phyloP scores from a whole-genome alignment of 139 green algal species.

The Tetradesmus obliquus region DNA sequence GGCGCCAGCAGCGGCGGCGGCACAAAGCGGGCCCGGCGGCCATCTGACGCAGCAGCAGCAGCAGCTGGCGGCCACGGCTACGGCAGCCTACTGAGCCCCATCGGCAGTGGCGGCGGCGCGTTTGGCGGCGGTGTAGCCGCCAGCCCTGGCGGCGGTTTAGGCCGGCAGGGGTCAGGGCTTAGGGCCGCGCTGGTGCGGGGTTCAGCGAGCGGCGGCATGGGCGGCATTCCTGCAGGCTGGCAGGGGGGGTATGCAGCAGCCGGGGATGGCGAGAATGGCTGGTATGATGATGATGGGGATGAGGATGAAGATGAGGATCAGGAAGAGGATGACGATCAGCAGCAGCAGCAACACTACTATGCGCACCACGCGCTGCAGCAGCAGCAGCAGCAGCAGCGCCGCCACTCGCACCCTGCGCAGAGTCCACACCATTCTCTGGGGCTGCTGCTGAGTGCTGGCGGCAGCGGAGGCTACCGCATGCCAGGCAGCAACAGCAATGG shows the following conservation, averaged over 20 bases:
- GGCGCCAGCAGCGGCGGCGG: neutral
- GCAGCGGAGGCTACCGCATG: slow-evolving; percentile 4
- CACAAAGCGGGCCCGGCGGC: neutral
- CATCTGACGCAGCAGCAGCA: neutral
- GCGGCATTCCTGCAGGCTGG: neutral
- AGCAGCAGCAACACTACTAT: slow-evolving; percentile 8
- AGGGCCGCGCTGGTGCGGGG: neutral
- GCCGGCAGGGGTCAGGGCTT: neutral
- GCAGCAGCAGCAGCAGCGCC: slow-evolving; percentile 8
- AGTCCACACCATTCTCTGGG: slow-evolving; percentile 2
- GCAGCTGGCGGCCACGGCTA: neutral
- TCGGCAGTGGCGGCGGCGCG: neutral
- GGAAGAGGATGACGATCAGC: neutral
- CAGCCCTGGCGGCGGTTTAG: neutral
- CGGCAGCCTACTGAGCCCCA: neutral
- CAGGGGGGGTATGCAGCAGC: neutral
- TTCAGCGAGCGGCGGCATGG: neutral
- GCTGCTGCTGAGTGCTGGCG: slow-evolving; percentile 4
- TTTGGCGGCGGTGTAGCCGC: neutral
- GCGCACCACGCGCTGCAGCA: neutral
- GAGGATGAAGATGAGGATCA: neutral
- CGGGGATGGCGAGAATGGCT: neutral
- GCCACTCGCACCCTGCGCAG: slow-evolving; percentile 30
- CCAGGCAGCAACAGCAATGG: slow-evolving; percentile 1
- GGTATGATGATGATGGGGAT: neutral